Evolutionary conservation across 2,329 filamentous ascomycete species (phyloP).

Genomic region (Hypoxylon sp.): DNA sequence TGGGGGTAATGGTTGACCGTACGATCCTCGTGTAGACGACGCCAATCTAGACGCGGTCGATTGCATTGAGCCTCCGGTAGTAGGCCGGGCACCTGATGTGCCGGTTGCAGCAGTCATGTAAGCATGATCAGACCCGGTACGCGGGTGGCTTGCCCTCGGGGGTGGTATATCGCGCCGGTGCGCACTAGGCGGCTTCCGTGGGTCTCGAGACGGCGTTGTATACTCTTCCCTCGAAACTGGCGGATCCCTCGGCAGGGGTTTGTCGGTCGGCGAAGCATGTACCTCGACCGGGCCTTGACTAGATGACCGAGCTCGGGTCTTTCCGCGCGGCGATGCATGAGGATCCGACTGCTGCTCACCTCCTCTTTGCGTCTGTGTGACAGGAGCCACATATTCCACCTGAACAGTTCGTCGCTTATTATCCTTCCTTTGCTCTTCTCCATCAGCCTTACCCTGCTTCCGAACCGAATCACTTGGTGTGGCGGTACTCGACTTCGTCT

Average conservation of each 20-base stretch:
- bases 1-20: slow-evolving; percentile 89
- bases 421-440: slow-evolving; percentile 77
- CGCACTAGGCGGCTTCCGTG: slow-evolving; percentile 64
- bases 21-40: slow-evolving; percentile 76
- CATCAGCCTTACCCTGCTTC: slow-evolving; percentile 82
- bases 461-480: slow-evolving; percentile 75
- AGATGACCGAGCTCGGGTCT: slow-evolving; percentile 68
- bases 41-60: slow-evolving; percentile 80
- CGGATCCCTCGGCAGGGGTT: slow-evolving; percentile 73
- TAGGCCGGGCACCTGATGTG: slow-evolving; percentile 72
- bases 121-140: slow-evolving; percentile 68
- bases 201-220: slow-evolving; percentile 54
- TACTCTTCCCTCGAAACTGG: slow-evolving; percentile 63
- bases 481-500: slow-evolving; percentile 70
- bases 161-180: slow-evolving; percentile 63
- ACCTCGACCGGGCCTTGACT: slow-evolving; percentile 68
- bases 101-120: slow-evolving; percentile 65
- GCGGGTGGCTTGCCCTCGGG: slow-evolving; percentile 65
- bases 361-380: slow-evolving; percentile 86
- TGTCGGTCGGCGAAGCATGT: slow-evolving; percentile 63
- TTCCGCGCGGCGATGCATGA: slow-evolving; percentile 52
- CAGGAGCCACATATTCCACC: slow-evolving; percentile 95
- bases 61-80: slow-evolving; percentile 90
- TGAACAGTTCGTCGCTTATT: slow-evolving; percentile 95
- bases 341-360: slow-evolving; percentile 57